Conservation (phyloP, 192 early-diverging fungal species). For the Coemansia sp. region DNA sequence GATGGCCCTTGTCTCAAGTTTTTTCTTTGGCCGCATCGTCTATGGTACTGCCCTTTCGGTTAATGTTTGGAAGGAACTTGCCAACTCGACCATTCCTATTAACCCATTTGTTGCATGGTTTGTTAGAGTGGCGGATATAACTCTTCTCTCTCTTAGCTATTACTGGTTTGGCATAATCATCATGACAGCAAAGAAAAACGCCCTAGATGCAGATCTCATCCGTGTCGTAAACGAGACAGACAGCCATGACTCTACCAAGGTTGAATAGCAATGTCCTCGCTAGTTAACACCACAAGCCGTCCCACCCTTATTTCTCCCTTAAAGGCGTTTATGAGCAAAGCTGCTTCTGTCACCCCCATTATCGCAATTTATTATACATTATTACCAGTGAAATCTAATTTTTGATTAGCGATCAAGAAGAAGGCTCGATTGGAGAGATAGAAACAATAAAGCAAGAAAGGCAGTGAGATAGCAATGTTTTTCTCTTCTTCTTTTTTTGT, state of each 20-base stretch:
- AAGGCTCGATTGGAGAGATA: too few relatives aligned
- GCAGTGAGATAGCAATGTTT: too few relatives aligned
- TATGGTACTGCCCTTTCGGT: slow-evolving; percentile 76
- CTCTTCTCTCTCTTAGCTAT: slow-evolving; percentile 42
- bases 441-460: too few relatives aligned
- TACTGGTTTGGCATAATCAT: slow-evolving; percentile 54
- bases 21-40: slow-evolving; percentile 75
- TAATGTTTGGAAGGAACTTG: slow-evolving; percentile 48
- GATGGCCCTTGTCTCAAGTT: slow-evolving; percentile 70
- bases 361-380: too few relatives aligned
- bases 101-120: slow-evolving; percentile 19
- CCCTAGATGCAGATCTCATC: slow-evolving; percentile 46
- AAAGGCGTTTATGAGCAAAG: too few relatives aligned
- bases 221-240: slow-evolving; percentile 44
- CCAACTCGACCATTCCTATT: slow-evolving; percentile 34
- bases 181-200: slow-evolving; percentile 43
- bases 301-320: not conserved
- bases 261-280: not conserved
- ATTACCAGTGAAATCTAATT: too few relatives aligned
- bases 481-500: too few relatives aligned
- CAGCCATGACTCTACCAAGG: slow-evolving; percentile 14
- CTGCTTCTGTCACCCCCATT: too few relatives aligned
- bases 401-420: too few relatives aligned
- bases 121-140: slow-evolving; percentile 31
- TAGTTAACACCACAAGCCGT: not conserved